Evolutionary conservation across 371 early-diverging fungal genomes (phyloP).

Genomic region (Synchytrium microbalum): DNA sequence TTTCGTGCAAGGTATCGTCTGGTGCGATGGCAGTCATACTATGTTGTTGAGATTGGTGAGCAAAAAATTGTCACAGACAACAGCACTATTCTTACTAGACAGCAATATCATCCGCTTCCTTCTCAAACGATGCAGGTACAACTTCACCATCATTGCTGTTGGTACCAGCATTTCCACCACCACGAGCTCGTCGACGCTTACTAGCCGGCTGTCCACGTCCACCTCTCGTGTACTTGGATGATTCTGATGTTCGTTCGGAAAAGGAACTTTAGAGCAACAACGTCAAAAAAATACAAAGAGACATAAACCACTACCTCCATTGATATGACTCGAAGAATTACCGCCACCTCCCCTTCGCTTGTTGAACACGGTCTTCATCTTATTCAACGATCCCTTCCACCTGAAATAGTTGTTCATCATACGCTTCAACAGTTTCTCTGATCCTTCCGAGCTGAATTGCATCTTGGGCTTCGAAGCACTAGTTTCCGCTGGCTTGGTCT

Average conservation of each 20-base stretch:
- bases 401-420: constrained; percentile 52
- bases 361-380: constrained; percentile 5
- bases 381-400: constrained; percentile 52
- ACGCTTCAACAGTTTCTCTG: constrained; percentile 31
- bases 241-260: too few species aligned
- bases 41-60: too few species aligned
- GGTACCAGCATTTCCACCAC: constrained; percentile 46
- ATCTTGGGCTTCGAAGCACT: neutral
- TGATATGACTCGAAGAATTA: too few species aligned
- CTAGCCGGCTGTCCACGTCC: constrained; percentile 42
- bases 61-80: too few species aligned
- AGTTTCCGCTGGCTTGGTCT: constrained; percentile 14
- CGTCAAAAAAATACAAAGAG: too few species aligned
- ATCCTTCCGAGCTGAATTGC: constrained; percentile 16
- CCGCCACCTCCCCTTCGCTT: neutral
- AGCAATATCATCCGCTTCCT: constrained; percentile 43
- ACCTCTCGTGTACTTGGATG: too few species aligned
- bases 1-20: too few species aligned
- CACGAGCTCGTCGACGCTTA: constrained; percentile 73
- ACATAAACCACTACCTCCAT: too few species aligned
- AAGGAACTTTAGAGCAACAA: too few species aligned
- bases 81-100: constrained; percentile 18
- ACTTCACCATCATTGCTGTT: constrained; percentile 11
- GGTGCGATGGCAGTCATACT: too few species aligned
- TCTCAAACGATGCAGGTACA: constrained; percentile 28